Evolutionary conservation across 2,329 filamentous ascomycete genomes (phyloP).

Genomic region (Neospermospora avenae): DNA sequence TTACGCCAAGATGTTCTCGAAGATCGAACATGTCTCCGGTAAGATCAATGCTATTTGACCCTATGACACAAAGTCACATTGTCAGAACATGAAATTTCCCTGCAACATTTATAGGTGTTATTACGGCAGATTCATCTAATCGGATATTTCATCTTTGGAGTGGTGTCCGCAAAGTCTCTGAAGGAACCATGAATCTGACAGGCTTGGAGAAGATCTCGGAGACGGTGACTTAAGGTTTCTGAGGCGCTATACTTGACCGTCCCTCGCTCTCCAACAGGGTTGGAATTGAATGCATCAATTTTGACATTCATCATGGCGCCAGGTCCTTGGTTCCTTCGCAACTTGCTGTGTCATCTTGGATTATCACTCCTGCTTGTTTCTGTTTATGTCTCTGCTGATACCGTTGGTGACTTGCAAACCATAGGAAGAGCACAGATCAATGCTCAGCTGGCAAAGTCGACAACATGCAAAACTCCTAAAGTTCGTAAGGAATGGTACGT

Average conservation of each 20-base stretch:
- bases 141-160: neutral
- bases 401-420: slow-evolving; percentile 19
- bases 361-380: slow-evolving; percentile 7
- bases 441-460: slow-evolving; percentile 15
- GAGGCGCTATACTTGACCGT: slow-evolving; percentile 6
- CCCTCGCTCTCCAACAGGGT: slow-evolving; percentile 1
- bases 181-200: neutral
- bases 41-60: neutral
- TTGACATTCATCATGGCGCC: slow-evolving; percentile 9
- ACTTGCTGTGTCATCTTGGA: slow-evolving; percentile 3
- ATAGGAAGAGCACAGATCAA: slow-evolving; percentile 21
- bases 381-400: slow-evolving; percentile 12
- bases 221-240: neutral
- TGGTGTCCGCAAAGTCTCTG: neutral
- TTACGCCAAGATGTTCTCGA: neutral
- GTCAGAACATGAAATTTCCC: neutral
- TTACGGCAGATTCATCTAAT: slow-evolving; percentile 3
- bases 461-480: neutral
- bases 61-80: slow-evolving; percentile 8
- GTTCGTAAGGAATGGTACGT: slow-evolving; percentile 4
- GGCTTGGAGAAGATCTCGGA: slow-evolving; percentile 5
- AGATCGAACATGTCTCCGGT: neutral
- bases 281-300: neutral
- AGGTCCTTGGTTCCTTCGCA: slow-evolving; percentile 8
- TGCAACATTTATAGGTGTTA: neutral